Conservation (phyloP, 78 protist species). For the Creolimax fragrantissima region DNA sequence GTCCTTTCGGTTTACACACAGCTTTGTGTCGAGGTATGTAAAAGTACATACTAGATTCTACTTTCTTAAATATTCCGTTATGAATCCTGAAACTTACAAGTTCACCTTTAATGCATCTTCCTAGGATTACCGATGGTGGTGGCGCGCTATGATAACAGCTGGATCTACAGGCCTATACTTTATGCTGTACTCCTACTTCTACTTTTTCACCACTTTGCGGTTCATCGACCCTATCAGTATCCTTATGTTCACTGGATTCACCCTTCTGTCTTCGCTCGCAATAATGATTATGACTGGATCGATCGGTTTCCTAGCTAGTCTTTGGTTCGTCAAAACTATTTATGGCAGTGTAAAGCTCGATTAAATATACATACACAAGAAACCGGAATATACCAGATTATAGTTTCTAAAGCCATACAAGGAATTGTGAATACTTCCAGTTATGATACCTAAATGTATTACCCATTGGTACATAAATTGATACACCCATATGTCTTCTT, state of each 20-base stretch:
- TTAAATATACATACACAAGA: too few species aligned
- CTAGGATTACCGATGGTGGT: conserved; percentile 92
- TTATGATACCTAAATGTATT: too few species aligned
- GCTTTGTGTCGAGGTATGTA: conserved; percentile 62
- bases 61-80: not conserved
- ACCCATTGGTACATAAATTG: too few species aligned
- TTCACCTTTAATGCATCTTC: too few species aligned
- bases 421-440: too few species aligned
- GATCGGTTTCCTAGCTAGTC: not conserved
- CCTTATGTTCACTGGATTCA: conserved; percentile 74
- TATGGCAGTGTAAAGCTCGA: not conserved
- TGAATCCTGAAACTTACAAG: not conserved
- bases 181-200: conserved; percentile 76
- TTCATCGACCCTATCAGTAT: not conserved
- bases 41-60: not conserved
- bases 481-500: too few species aligned
- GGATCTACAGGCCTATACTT: conserved; percentile 82
- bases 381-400: too few species aligned
- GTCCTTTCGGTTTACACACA: conserved; percentile 87
- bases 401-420: too few species aligned
- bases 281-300: conserved; percentile 44
- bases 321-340: not conserved
- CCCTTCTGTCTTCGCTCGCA: conserved; percentile 57
- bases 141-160: conserved; percentile 85
- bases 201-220: conserved; percentile 57